Evolutionary conservation across 2,329 filamentous ascomycete species (phyloP), one percentile per base, ranked within the genome.

Genomic region (Lasiodiplodia sp.): DNA sequence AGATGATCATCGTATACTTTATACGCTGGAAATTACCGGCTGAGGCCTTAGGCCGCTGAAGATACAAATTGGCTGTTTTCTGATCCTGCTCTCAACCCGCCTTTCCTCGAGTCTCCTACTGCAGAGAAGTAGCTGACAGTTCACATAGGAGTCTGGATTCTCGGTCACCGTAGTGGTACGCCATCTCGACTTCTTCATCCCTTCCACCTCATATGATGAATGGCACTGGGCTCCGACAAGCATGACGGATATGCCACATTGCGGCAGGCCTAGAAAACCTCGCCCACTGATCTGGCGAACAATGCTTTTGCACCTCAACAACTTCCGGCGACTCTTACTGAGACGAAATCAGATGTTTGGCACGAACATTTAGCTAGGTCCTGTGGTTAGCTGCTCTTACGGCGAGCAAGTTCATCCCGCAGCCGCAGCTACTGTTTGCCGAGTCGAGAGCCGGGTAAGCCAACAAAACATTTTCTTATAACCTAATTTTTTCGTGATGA

Each of bases 211-310:
- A 76, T 74, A 88, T 92, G 92, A 95, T 94, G 92, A 93, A 92
- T 86, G 92, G 94, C 94, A 97, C 94, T 97, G 94, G 94, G 94
- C 94, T 95, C 94, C 91, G 93, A 96, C 82, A 85, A 82, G 81
- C 84, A 89, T 89, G 93, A 85, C 81, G 92, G 94, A 89, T 88
- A 91, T 88, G 93, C 93, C 92, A 78, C 83, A 87, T 92, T 92
- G 93, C 83, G 93, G 92, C 93, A 97, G 93, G 94, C 94, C 93
- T 97, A 96, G 93, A 96, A 97, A 97, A 97, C 94, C 94, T 97
- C 89, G 93, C 92, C 94, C 92, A 95, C 94, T 97, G 94, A 97
- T 84, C 11, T 78, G 71, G 37, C 67, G 4, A 5, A 63, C 2
- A 21, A 5, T 23, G 14, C 25, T 44, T n/a, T 18, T 3, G 31